Evolutionary conservation across 768 basidiomycete genomes (phyloP).

Genomic region (Lactifluus rugatus): DNA sequence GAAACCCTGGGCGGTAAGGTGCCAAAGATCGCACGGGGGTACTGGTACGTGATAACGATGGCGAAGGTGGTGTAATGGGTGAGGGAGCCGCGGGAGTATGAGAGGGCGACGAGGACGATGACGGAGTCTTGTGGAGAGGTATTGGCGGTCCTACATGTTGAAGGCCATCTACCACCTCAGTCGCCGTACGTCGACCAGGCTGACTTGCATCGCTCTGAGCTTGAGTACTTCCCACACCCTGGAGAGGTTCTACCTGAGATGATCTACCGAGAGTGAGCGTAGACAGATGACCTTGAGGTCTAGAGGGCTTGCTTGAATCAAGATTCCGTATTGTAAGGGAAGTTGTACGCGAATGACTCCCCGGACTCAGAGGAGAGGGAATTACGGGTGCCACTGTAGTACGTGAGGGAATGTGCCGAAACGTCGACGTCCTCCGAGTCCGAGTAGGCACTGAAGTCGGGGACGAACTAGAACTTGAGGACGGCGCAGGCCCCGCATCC

Average conservation of each 20-base stretch:
- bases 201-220: not conserved
- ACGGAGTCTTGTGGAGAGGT: constrained; percentile 9
- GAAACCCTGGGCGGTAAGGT: constrained; percentile 86
- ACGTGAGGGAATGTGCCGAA: constrained; percentile 40
- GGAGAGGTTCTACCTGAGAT: constrained; percentile 3
- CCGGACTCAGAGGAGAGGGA: constrained; percentile 31
- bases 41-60: constrained; percentile 13
- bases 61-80: constrained; percentile 19
- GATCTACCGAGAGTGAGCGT: constrained; percentile 13
- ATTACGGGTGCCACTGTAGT: constrained; percentile 22
- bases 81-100: constrained; percentile 18
- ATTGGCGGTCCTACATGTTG: not conserved
- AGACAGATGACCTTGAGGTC: constrained; percentile 17
- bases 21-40: constrained; percentile 28
- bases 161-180: not conserved
- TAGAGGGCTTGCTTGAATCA: constrained; percentile 9
- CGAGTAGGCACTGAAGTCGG: constrained; percentile 18
- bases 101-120: constrained; percentile 21
- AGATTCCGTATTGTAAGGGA: constrained; percentile 20
- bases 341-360: constrained; percentile 16
- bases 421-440: constrained; percentile 40
- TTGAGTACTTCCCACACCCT: not conserved
- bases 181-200: not conserved
- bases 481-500: not conserved
- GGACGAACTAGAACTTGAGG: constrained; percentile 2